These are phyloP conservation scores for Paralagenidium karlingii DNA, from an alignment of 352 stramenopile species.

Conservation along the genomic window DNA sequence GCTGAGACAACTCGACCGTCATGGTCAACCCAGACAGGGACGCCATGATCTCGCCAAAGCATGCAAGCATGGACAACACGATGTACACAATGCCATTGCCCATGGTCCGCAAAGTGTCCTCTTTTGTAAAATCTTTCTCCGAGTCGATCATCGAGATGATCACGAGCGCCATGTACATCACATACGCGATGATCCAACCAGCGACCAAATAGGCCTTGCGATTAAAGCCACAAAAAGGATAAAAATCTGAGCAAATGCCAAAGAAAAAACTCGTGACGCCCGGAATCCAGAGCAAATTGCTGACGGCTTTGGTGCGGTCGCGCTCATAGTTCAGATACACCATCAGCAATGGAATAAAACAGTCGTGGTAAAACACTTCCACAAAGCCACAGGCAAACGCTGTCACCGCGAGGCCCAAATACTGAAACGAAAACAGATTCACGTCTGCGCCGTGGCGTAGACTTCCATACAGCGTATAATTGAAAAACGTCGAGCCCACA, in stretches of 20 bases:
- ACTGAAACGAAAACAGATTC: conserved; percentile 46
- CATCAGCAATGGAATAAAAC: conserved; percentile 46
- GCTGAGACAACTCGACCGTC: conserved; percentile 64
- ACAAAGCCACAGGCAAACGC: conserved; percentile 45
- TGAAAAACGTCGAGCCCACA: conserved; percentile 46
- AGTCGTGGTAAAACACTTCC: conserved; percentile 38
- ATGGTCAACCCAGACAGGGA: conserved; percentile 47
- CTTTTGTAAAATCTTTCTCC: conserved; percentile 8
- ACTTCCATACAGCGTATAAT: conserved; percentile 63
- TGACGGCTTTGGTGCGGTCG: conserved; percentile 29
- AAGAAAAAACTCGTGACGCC: conserved; percentile 62
- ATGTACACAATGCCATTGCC: conserved; percentile 45
- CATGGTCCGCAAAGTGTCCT: conserved; percentile 1
- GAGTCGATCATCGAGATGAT: conserved; percentile 41
- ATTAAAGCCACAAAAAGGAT: conserved; percentile 57
- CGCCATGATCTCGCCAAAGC: conserved; percentile 44
- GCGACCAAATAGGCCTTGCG: conserved; percentile 70
- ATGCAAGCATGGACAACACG: conserved; percentile 50
- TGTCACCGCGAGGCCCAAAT: conserved; percentile 44
- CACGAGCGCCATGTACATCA: conserved; percentile 50
- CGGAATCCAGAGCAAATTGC: conserved; percentile 38
- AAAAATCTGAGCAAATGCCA: conserved; percentile 65
- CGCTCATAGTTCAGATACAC: conserved; percentile 37
- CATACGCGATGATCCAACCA: conserved; percentile 56
- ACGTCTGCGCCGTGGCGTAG: conserved; percentile 33